A percentile compares a stretch with the other conserved stretches of the same genome.
These are phyloP conservation scores for Colletotrichum karsti DNA, from an alignment of 2,329 filamentous ascomycete species.

Conservation along the genomic window DNA sequence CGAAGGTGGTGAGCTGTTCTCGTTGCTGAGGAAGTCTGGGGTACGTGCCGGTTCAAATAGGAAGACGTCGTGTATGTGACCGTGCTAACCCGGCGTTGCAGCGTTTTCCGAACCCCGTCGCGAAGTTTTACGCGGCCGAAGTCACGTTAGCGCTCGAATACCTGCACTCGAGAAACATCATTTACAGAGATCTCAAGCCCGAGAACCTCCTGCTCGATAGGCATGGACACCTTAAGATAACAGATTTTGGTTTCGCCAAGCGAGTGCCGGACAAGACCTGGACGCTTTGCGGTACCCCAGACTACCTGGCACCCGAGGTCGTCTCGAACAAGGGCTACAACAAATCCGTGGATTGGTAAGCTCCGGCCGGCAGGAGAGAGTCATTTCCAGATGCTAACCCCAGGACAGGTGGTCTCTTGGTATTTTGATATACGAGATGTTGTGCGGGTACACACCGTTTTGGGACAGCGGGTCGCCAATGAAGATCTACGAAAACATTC, in stretches of 20 bases:
- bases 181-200: slow-evolving; percentile 96
- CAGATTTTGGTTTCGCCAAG: slow-evolving; percentile 98
- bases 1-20: slow-evolving; percentile 97
- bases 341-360: slow-evolving; percentile 98
- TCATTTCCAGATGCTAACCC: slow-evolving; percentile 20
- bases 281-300: slow-evolving; percentile 97
- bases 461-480: slow-evolving; percentile 98
- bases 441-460: slow-evolving; percentile 98
- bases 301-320: slow-evolving; percentile 96
- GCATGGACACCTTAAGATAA: slow-evolving; percentile 95
- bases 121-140: slow-evolving; percentile 98
- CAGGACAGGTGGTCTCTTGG: slow-evolving; percentile 90
- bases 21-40: slow-evolving; percentile 92
- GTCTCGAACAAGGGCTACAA: slow-evolving; percentile 99
- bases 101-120: slow-evolving; percentile 98
- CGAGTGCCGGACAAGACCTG: slow-evolving; percentile 98
- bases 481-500: slow-evolving; percentile 99
- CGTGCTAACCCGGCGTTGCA: slow-evolving; percentile 48
- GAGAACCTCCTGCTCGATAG: slow-evolving; percentile 92
- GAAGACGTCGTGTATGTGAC: background rate
- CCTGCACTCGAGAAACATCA: slow-evolving; percentile 92
- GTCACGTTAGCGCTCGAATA: slow-evolving; percentile 96
- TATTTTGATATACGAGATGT: slow-evolving; percentile 99
- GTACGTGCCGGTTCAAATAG: slow-evolving; percentile 51
- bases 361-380: background rate